These are phyloP conservation scores for Citrus reticulata DNA, from an alignment of 345 rosid genomes.

Conservation along the genomic window DNA sequence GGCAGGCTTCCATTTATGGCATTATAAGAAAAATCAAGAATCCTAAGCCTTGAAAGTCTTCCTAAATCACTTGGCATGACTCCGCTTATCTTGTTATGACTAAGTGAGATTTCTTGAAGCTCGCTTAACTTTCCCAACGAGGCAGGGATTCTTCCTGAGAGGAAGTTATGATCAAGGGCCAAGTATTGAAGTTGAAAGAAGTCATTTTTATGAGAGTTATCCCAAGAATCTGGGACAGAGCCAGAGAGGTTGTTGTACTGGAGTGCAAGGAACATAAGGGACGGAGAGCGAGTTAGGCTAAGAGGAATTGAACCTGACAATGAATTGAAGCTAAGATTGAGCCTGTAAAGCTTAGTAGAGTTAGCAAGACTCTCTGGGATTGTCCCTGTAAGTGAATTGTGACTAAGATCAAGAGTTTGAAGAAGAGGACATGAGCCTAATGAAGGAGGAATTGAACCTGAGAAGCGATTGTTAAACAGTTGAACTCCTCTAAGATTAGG, in stretches of 20 bases:
- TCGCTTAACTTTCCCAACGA: conserved; percentile 40
- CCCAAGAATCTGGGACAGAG: conserved; percentile 48
- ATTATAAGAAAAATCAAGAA: conserved; percentile 53
- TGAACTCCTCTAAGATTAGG: conserved; percentile 80
- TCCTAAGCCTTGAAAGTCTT: conserved; percentile 35
- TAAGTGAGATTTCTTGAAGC: conserved; percentile 49
- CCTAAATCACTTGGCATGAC: conserved; percentile 50
- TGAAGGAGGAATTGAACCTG: conserved; percentile 73
- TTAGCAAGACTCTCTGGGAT: conserved; percentile 68
- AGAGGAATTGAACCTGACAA: conserved; percentile 47
- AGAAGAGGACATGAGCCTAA: conserved; percentile 67
- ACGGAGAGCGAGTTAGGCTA: conserved; percentile 40
- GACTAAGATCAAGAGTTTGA: conserved; percentile 74
- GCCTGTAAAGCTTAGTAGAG: conserved; percentile 57
- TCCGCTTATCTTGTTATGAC: conserved; percentile 59
- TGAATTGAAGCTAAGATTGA: conserved; percentile 64
- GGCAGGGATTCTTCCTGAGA: conserved; percentile 57
- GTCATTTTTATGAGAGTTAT: conserved; percentile 11
- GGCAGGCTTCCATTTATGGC: conserved; percentile 53
- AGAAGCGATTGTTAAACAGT: conserved; percentile 80
- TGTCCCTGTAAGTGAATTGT: conserved; percentile 49
- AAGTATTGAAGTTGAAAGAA: conserved; percentile 30
- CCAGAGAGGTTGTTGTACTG: conserved; percentile 62
- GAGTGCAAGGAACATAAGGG: conserved; percentile 52
- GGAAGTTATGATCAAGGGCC: conserved; percentile 36